Base-by-base conservation (phyloP, 2,329 filamentous ascomycete species). In the Aspergillus quadrilineatus region DNA sequence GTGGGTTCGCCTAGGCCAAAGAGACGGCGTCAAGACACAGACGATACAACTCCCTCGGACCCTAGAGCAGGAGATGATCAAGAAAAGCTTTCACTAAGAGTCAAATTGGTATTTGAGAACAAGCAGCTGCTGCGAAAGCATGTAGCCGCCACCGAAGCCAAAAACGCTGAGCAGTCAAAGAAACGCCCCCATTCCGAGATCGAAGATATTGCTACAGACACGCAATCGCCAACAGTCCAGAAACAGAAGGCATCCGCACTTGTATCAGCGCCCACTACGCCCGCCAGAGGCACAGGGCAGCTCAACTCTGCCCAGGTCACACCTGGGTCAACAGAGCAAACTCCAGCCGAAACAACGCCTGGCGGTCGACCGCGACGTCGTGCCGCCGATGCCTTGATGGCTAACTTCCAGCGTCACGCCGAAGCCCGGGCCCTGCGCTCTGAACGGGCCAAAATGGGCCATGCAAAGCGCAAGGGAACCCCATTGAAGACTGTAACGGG, bases 291-390 rank as follows among this genome's bases (percentile, higher is more conserved):
- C 15, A 32, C 45, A 41, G 34, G 46, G 14, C 50, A 47, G 4
- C 22, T 32, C 8, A 46, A 28, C 48, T 22, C 22, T 22, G 17
- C 47, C 42, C 28, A 53, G 8, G 36, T 37, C 2, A 41, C 41
- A 12, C 42, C 56, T 3, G 39, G 45, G 17, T 12, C 53, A 6
- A 22, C 52, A 2, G 55, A 60, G 7, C 41, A 50, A 4, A 29
- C 15, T 14, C 34, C 46, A 26, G 47, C 37, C 9, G 52, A 51
- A 28, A 62, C 59, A 15, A 62, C 60, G 1, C 60, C 63, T 3
- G 56, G 59, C 7, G 61, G 63, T 15, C 63, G 65, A 22, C 65
- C 65, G 4, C 64, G 64, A 39, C 63, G 64, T 15, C 63, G 63
- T 28, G 65, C 63, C 9, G 62, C 65, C 10, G 59, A 60, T 7